Conservation (phyloP, 2,329 filamentous ascomycete genomes). For the Colletotrichum tanaceti region DNA sequence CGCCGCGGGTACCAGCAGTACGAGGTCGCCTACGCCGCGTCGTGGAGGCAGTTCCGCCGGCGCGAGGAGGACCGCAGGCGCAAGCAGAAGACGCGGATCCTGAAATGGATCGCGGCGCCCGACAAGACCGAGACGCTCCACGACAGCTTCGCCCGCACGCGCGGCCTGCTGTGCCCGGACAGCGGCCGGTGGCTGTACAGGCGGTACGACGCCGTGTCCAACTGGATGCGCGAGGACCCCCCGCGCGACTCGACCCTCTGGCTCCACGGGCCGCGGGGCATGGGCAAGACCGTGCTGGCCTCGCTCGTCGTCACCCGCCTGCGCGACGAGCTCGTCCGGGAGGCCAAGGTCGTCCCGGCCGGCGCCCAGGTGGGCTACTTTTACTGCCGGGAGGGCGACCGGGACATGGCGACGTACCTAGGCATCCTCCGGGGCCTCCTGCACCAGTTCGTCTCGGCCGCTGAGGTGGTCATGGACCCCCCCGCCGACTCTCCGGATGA, state of each 20-base stretch:
- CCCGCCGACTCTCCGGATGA: neutral
- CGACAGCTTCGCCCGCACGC: neutral
- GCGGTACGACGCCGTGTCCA: conserved; percentile 23
- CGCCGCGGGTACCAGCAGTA: neutral
- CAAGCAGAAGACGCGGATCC: conserved; percentile 11
- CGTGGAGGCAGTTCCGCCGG: neutral
- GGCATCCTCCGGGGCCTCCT: conserved; percentile 49
- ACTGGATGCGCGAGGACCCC: conserved; percentile 39
- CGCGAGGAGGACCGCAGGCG: neutral
- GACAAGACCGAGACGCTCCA: conserved; percentile 16
- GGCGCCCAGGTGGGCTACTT: conserved; percentile 51
- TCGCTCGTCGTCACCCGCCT: conserved; percentile 53
- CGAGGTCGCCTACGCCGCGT: neutral
- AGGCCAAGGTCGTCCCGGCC: conserved; percentile 14
- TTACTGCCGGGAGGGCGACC: conserved; percentile 53
- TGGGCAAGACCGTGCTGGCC: conserved; percentile 56
- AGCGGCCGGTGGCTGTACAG: conserved; percentile 32
- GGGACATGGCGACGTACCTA: conserved; percentile 45
- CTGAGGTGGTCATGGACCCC: neutral
- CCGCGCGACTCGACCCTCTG: conserved; percentile 46
- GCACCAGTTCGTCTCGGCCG: conserved; percentile 46
- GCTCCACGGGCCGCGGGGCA: conserved; percentile 49
- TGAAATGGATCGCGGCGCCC: conserved; percentile 30
- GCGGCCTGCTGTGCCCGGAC: conserved; percentile 14
- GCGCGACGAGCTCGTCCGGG: conserved; percentile 19